Base-by-base conservation (phyloP, 345 rosid species). In the Gynandropsis gynandra region DNA sequence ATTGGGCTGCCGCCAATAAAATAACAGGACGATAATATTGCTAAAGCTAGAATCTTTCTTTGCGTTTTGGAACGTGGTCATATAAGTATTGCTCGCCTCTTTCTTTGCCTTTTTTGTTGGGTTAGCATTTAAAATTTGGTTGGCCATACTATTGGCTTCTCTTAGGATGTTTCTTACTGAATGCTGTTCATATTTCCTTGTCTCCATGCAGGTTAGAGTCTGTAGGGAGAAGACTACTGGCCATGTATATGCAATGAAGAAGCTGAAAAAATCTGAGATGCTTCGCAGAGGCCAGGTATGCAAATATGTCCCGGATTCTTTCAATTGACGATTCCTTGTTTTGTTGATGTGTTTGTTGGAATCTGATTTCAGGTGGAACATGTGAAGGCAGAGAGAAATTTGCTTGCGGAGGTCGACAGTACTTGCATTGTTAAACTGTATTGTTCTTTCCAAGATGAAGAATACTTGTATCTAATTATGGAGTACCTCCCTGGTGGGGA, bases 401-500 rank as follows among this genome's bases (percentile, higher is more conserved):
- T 92, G 61, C 96, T 90, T 62, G 96, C 98, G 16, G 98, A 90
- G 71, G 98, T 90, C 65, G 98, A 87, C 54, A 89, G 97, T 74
- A 89, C 81, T 60, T 89, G 98, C 68, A 89, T 89, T 44, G 98
- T 89, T 44, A 89, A 81, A 63, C 72, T 89, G 61, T 89, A 89
- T 71, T 89, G 96, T 66, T 89, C 98, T 53, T 89, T 89, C 54
- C 98, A 90, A 74, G 98, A 90, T 56, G 98, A 90, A 34, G 98
- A 84, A 51, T 90, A 72, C 64, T 68, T 90, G 38, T 90, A 90
- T 71, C 92, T 90, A 16, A 80, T 90, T 24, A 90, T 90, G 98
- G 98, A 92, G 76, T 92, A 92, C 76, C 61, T 92, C 54, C 97
- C 98, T 61, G 98, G 98, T 56, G 98, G 98, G 67, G 98, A 92